These are phyloP conservation scores for Cyanidium caldarium DNA, from an alignment of 23 red algal species.

Conservation along the genomic window DNA sequence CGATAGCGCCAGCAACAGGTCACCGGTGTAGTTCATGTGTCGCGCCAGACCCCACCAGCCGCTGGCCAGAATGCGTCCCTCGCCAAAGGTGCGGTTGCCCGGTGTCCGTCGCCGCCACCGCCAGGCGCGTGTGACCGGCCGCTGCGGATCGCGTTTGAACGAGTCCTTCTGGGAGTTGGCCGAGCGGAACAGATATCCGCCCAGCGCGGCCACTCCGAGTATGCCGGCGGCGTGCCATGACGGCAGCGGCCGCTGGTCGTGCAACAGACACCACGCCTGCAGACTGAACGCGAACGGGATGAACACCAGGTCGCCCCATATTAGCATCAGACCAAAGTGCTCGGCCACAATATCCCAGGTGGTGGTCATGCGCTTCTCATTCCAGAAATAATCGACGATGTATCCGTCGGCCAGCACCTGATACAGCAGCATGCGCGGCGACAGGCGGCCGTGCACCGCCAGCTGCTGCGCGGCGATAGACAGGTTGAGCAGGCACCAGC, in stretches of 20 bases:
- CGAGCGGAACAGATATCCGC: slow-evolving; percentile 60
- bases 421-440: slow-evolving; percentile 60
- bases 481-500: slow-evolving; percentile 86
- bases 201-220: slow-evolving; percentile 5
- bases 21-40: slow-evolving; percentile 87
- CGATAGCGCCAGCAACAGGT: slow-evolving; percentile 57
- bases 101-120: too few relatives aligned
- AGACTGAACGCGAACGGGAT: slow-evolving; percentile 69
- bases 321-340: slow-evolving; percentile 95
- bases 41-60: slow-evolving; percentile 88
- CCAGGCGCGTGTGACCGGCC: slow-evolving; percentile 8
- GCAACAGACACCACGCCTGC: slow-evolving; percentile 16
- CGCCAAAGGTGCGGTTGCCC: slow-evolving; percentile 26
- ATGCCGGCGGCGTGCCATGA: slow-evolving; percentile 7
- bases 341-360: slow-evolving; percentile 99
- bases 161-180: slow-evolving; percentile 96
- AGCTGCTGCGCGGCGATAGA: slow-evolving; percentile 52
- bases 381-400: slow-evolving; percentile 84
- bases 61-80: slow-evolving; percentile 51
- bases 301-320: slow-evolving; percentile 93
- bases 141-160: slow-evolving; percentile 56
- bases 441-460: slow-evolving; percentile 17
- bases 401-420: slow-evolving; percentile 61
- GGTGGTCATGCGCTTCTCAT: slow-evolving; percentile 62
- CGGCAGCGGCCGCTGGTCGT: slow-evolving; percentile 8